Evolutionary conservation across 768 basidiomycete species (phyloP).

Genomic region (Xerocomellus chrysenteron): DNA sequence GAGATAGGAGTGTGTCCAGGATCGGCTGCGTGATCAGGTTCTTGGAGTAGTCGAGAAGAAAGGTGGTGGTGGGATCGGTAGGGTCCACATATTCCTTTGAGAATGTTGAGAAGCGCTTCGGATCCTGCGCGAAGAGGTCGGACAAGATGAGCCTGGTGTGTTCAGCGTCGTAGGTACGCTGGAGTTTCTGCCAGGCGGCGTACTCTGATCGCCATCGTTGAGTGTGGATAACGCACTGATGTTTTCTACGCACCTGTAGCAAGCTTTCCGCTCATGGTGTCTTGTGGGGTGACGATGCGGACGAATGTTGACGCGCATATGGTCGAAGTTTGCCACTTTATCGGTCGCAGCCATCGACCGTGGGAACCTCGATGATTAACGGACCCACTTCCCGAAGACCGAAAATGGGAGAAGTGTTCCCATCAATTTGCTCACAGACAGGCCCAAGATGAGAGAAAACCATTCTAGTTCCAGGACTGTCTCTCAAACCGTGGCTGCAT

Average conservation of each 20-base stretch:
- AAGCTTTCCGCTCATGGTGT: slow-evolving; percentile 60
- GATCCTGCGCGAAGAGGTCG: slow-evolving; percentile 90
- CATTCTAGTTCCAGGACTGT: not conserved
- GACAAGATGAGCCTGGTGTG: slow-evolving; percentile 76
- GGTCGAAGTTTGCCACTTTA: slow-evolving; percentile 11
- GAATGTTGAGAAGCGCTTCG: slow-evolving; percentile 83
- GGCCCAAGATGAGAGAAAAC: slow-evolving; percentile 23
- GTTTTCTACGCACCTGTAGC: slow-evolving; percentile 47
- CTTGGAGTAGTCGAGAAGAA: slow-evolving; percentile 97
- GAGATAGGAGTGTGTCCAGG: slow-evolving; percentile 69
- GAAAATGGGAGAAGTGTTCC: not conserved
- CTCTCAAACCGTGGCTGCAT: slow-evolving; percentile 4
- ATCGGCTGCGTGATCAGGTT: slow-evolving; percentile 90
- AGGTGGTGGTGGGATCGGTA: slow-evolving; percentile 64
- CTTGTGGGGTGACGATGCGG: slow-evolving; percentile 1
- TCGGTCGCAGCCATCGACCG: slow-evolving; percentile 8
- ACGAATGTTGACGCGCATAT: not conserved
- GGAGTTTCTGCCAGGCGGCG: slow-evolving; percentile 86
- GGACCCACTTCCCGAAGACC: not conserved
- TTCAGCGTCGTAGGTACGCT: slow-evolving; percentile 75
- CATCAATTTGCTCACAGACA: slow-evolving; percentile 5
- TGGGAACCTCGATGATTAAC: slow-evolving; percentile 19
- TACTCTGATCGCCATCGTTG: slow-evolving; percentile 57
- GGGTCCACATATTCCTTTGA: slow-evolving; percentile 71
- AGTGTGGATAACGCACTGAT: not conserved